Base-by-base conservation (phyloP, 805 yeast species). In the Wickerhamiella brachini region DNA sequence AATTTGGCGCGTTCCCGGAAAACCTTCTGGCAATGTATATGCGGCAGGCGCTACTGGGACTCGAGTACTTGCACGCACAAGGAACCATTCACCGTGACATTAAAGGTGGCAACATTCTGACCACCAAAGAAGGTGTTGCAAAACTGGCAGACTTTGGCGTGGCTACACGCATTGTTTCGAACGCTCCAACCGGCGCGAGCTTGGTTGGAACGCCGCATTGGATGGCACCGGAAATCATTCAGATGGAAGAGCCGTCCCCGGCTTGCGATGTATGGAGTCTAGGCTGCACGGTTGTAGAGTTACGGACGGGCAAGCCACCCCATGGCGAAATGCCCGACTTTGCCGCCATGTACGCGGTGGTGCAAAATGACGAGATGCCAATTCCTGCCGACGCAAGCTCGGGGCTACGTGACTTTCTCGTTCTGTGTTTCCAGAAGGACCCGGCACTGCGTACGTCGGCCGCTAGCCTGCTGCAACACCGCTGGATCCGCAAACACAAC, bases 221-320 rank as follows among this genome's bases (percentile, higher is more conserved):
- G 97, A 89, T 93, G 96, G 97, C 98, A 0, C 98, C 98, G 0
- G 98, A 93, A 62, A 80, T 94, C 2, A 84, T 93, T 3, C 72
- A 81, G 43, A 80, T 87, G 58, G 85, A 83, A 60, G 60, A 55
- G 21, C 83, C 90, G 1, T 81, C 94, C 9, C 79, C 90, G 0
- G 83, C 94, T 1, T 85, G 95, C 2, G 98, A 93, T 68, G 63
- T 71, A 6, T 71, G 74, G 97, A 85, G 95, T 7, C 66, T 93
- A 24, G 98, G 97, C 2, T 94, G 97, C n/a, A 90, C 97, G 0
- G 77, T 89, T 2, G 78, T 90, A 2, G 98, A 93, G 64, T 70
- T 93, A 43, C 69, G 86, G 49, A 83, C 95, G 0, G 95, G 87
- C 0, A 74, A 78, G 48, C 97, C 98, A 0, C 96, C 97, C 0